Conservation (phyloP, 202 grass and related monocot genomes). For the Cymbopogon flexuosus region DNA sequence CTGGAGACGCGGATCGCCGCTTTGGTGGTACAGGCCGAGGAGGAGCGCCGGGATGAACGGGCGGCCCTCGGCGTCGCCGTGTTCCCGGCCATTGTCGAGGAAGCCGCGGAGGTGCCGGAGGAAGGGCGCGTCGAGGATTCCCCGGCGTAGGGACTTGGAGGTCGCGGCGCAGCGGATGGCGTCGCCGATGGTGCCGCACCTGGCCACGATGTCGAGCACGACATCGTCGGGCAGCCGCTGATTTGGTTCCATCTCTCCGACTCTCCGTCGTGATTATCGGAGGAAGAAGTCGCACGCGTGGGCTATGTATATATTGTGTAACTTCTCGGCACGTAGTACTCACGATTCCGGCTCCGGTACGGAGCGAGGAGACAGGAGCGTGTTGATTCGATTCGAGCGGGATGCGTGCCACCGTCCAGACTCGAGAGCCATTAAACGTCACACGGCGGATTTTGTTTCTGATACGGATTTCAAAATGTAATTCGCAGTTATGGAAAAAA, state of each 20-base stretch:
- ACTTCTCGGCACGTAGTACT: neutral
- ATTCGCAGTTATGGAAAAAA: neutral
- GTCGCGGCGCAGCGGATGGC: constrained; percentile 8
- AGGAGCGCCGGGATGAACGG: neutral
- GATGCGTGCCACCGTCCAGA: neutral
- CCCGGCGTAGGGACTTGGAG: neutral
- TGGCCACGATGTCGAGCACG: constrained; percentile 11
- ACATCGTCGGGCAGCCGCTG: constrained; percentile 5
- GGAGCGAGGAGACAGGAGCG: neutral
- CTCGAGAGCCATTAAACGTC: neutral
- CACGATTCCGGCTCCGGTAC: neutral
- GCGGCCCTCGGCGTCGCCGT: too few species aligned
- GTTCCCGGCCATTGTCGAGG: neutral
- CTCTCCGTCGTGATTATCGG: neutral
- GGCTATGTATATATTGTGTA: neutral
- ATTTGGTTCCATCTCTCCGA: neutral
- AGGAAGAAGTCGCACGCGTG: neutral
- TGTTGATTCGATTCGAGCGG: neutral
- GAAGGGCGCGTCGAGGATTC: neutral
- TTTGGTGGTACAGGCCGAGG: neutral
- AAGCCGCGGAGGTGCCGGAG: neutral
- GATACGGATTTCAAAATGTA: neutral
- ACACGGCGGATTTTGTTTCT: neutral
- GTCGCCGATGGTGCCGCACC: neutral
- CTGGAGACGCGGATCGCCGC: neutral